Conservation (phyloP, 1,284 basidiomycete genomes). For the Cryptococcus sp. region DNA sequence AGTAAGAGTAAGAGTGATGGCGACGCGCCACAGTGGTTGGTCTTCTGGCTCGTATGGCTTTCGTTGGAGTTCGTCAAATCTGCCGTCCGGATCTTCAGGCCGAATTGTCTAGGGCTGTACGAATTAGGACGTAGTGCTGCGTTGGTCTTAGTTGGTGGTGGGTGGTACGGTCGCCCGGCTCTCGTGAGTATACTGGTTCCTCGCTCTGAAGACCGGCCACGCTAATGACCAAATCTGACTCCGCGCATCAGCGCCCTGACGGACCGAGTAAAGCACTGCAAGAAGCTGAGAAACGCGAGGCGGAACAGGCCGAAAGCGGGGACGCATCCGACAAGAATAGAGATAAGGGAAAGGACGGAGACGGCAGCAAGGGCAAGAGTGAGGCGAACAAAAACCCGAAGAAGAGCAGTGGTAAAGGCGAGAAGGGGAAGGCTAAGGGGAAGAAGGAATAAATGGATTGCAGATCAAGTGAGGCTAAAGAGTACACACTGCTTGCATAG, state of each 20-base stretch:
- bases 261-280: constrained; percentile 4
- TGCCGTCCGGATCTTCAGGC: constrained; percentile 12
- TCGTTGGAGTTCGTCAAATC: constrained; percentile 16
- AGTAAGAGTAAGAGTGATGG: background rate
- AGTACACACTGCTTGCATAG: too few relatives aligned
- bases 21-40: constrained; percentile 22
- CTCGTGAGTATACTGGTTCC: constrained; percentile 16
- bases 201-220: too few relatives aligned
- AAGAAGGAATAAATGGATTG: too few relatives aligned
- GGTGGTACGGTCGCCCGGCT: constrained; percentile 23
- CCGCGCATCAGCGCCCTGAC: background rate
- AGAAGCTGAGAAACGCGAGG: constrained; percentile 9
- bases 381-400: background rate
- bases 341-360: constrained; percentile 1
- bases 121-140: constrained; percentile 19
- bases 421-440: background rate
- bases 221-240: background rate
- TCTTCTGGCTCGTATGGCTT: constrained; percentile 25
- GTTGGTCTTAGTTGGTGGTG: constrained; percentile 22
- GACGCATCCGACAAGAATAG: background rate
- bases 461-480: too few relatives aligned
- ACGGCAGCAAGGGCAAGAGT: background rate
- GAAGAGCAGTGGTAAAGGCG: background rate
- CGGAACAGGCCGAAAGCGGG: background rate
- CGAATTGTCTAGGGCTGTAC: constrained; percentile 15